Base-by-base conservation (phyloP, 2,329 filamentous ascomycete genomes). In the Coleophoma eucalyptorum region DNA sequence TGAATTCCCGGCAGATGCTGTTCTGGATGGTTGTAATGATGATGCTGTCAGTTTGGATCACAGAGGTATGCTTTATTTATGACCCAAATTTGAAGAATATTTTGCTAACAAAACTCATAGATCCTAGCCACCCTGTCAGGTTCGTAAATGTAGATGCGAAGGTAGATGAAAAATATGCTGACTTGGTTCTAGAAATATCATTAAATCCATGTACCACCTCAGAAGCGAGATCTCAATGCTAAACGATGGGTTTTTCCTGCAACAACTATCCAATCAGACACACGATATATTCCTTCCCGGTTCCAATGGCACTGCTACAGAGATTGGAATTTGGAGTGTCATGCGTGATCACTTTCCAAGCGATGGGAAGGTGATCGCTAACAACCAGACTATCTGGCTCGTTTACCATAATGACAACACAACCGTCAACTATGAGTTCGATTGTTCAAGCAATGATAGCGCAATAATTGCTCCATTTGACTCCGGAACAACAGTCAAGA, bases 141-240 rank as follows among this genome's bases (percentile, higher is more conserved):
- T 44, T 31, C 11, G 42, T 31, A 26, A 3, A 26, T 26, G 26
- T 8, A 26, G 10, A 26, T 26, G 26, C 10, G 26, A 26, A 8
- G 10, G 26, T 26, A 26, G 26, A 26, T 8, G 26, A 2, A 8
- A 26, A 26, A 26, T 8, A 26, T 26, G 26, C 26, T 26, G 26
- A 26, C 26, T 26, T 26, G 3, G 3, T 38, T 44, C 31, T 33
- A 75, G 80, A 38, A 84, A 81, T 55, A 76, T 82, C 42, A 70
- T 84, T 54, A 84, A 82, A 63, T 70, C 76, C 42, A 83, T 85
- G 76, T 83, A 79, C 55, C 74, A 84, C 55, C 72, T 86, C 64
- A 75, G 83, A 51, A 62, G 74, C 16, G 65, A 77, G 32, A 85
- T 74, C 47, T 77, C 80, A 0, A 76, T 78, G 0, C 67, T 86